Conservation (phyloP, 441 rosid species). For the Adansonia gregorii region DNA sequence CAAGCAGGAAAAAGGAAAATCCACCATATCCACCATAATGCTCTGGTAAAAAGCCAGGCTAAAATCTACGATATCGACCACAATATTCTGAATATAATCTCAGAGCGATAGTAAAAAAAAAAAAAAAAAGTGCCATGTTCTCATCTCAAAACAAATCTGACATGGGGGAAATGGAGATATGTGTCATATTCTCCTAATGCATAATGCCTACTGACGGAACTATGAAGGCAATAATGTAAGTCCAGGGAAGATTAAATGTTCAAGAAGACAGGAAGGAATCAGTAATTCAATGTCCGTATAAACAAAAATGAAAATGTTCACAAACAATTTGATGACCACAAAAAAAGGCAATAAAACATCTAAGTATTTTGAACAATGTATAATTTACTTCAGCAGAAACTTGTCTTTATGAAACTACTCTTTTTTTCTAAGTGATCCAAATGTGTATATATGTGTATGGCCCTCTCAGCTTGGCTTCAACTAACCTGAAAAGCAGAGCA, state of each 20-base stretch:
- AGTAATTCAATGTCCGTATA: neutral
- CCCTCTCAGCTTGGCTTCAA: conserved; percentile 20
- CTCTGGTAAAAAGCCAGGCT: neutral
- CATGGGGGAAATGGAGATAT: neutral
- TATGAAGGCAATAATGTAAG: neutral
- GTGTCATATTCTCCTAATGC: neutral
- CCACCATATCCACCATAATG: neutral
- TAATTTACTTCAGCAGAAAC: conserved; percentile 25
- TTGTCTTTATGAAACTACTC: conserved; percentile 16
- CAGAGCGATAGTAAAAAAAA: neutral
- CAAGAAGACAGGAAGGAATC: neutral
- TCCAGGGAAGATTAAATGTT: neutral
- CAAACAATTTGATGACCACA: neutral
- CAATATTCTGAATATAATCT: neutral
- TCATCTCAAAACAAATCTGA: neutral
- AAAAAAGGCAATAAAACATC: conserved; percentile 24
- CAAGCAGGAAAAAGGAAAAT: neutral
- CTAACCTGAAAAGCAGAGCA: conserved; percentile 26
- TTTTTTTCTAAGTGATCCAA: conserved; percentile 11
- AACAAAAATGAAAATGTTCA: conserved; percentile 19
- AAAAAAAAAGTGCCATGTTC: no score
- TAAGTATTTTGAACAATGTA: conserved; percentile 22
- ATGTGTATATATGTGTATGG: conserved; percentile 25
- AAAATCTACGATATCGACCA: no score
- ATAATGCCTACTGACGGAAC: neutral